phyloP scores from a whole-genome alignment of 1,284 basidiomycete species.

The Ustilago curta region DNA sequence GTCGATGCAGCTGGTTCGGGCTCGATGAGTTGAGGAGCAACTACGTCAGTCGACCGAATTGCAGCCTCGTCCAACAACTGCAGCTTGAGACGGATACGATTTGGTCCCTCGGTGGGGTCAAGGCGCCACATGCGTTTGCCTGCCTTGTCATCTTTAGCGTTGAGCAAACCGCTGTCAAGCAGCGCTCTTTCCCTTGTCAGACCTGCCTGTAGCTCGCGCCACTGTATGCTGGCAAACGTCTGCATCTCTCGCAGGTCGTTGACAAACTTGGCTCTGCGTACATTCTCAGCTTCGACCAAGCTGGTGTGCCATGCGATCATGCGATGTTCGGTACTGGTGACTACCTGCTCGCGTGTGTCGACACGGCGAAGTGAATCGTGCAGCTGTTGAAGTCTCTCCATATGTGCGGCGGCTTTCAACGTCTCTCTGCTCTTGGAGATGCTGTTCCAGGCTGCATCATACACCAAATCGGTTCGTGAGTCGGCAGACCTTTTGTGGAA shows the following conservation, averaged over 20 bases:
- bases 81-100: constrained; percentile 62
- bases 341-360: constrained; percentile 47
- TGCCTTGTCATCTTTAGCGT: not conserved
- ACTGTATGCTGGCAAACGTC: constrained; percentile 46
- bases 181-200: constrained; percentile 49
- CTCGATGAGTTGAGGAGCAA: constrained; percentile 34
- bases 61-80: constrained; percentile 41
- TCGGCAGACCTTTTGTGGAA: not conserved
- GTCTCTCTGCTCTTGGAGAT: constrained; percentile 51
- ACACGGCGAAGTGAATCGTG: constrained; percentile 41
- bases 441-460: constrained; percentile 42
- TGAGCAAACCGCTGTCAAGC: constrained; percentile 10
- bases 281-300: constrained; percentile 45
- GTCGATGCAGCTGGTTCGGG: constrained; percentile 11
- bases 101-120: constrained; percentile 67
- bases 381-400: constrained; percentile 55
- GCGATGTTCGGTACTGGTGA: constrained; percentile 46
- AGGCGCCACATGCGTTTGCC: constrained; percentile 51
- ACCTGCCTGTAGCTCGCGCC: constrained; percentile 41
- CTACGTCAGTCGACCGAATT: constrained; percentile 14
- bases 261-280: constrained; percentile 43
- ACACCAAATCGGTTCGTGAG: constrained; percentile 1
- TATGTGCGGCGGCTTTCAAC: constrained; percentile 51
- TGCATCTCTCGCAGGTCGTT: constrained; percentile 60
- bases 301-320: constrained; percentile 57